Conservation (phyloP, 768 basidiomycete genomes). For the Pleurotus eryngii region DNA sequence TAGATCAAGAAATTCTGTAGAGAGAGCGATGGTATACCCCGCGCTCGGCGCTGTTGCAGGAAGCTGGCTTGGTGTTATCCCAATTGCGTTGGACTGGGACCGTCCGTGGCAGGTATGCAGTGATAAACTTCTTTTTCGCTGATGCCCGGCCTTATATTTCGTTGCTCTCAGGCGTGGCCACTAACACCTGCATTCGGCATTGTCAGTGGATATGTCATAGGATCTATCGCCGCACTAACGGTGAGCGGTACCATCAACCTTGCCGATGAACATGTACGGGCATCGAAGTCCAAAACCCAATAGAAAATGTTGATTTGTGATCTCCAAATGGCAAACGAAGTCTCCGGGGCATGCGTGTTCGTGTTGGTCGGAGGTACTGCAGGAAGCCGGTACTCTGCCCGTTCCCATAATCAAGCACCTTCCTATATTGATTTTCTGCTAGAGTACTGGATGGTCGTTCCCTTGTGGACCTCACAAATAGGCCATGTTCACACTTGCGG, state of each 20-base stretch:
- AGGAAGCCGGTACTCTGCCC: too few relatives aligned
- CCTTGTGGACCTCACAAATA: too few relatives aligned
- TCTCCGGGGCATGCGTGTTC: too few relatives aligned
- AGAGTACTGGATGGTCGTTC: too few relatives aligned
- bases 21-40: conserved; percentile 79
- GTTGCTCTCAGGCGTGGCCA: conserved; percentile 66
- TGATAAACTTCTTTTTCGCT: not conserved
- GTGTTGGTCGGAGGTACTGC: too few relatives aligned
- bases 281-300: conserved; percentile 10
- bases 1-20: conserved; percentile 62
- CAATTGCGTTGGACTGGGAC: conserved; percentile 95
- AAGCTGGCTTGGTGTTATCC: conserved; percentile 77
- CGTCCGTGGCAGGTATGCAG: conserved; percentile 89
- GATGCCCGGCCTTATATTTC: not conserved
- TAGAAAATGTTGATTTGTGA: not conserved
- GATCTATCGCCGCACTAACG: conserved; percentile 53
- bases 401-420: too few relatives aligned
- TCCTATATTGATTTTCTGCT: too few relatives aligned
- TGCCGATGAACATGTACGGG: conserved; percentile 33
- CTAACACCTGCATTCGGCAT: conserved; percentile 74
- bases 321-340: too few relatives aligned
- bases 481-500: too few relatives aligned
- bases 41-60: conserved; percentile 69
- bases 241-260: conserved; percentile 36
- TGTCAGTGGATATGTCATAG: conserved; percentile 61